These are phyloP conservation scores for Fonsecaea multimorphosa DNA, from an alignment of 2,329 filamentous ascomycete species.

Conservation along the genomic window DNA sequence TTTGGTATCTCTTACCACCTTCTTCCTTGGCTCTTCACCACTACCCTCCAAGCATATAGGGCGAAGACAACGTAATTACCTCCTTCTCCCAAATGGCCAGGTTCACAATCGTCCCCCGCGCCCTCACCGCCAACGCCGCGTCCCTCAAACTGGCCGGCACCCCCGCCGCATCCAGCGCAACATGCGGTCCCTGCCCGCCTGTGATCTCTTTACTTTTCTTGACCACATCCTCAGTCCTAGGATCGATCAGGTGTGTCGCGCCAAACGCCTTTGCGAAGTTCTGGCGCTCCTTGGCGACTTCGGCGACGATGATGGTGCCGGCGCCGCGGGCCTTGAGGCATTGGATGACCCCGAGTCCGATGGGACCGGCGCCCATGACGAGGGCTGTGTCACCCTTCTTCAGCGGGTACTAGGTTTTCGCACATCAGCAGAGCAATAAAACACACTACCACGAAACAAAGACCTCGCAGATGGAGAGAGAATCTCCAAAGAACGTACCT, in stretches of 20 bases:
- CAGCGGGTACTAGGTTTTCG: constrained; percentile 48
- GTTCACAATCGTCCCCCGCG: constrained; percentile 65
- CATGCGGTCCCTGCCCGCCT: constrained; percentile 57
- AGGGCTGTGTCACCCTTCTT: constrained; percentile 57
- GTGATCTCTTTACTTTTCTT: constrained; percentile 56
- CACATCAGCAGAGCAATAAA: background rate
- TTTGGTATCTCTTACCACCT: background rate
- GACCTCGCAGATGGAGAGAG: too few relatives aligned
- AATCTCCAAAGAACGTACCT: constrained; percentile 35
- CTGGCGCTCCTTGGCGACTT: constrained; percentile 59
- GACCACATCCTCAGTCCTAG: constrained; percentile 55
- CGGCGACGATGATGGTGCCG: constrained; percentile 63
- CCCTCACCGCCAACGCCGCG: constrained; percentile 58
- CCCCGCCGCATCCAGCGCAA: constrained; percentile 68
- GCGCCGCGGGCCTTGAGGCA: constrained; percentile 62
- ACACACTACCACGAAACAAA: too few relatives aligned
- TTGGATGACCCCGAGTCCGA: constrained; percentile 66
- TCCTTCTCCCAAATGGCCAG: constrained; percentile 69
- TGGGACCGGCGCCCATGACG: constrained; percentile 67
- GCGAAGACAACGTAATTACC: constrained; percentile 35
- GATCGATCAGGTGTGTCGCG: constrained; percentile 62
- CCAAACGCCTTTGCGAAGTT: constrained; percentile 61
- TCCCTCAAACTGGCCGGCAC: constrained; percentile 58
- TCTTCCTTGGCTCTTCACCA: background rate
- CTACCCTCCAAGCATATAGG: background rate